Evolutionary conservation across 108 stramenopile species (phyloP).

Genomic region (Tribonema minus): DNA sequence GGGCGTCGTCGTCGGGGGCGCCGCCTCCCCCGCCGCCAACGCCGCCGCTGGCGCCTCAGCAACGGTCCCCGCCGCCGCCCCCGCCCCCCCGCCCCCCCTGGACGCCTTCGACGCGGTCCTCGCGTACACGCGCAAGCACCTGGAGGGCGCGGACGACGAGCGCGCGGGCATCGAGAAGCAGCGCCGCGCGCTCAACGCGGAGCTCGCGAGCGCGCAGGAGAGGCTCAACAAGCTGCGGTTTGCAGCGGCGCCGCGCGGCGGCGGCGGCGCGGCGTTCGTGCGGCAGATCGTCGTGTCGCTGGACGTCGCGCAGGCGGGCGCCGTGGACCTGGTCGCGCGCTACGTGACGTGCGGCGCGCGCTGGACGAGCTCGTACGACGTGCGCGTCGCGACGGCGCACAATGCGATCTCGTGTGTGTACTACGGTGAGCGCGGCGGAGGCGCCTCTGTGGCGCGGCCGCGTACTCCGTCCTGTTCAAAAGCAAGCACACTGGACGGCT

Average conservation of each 20-base stretch:
- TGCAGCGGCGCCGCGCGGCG: background rate
- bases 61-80: too few species aligned
- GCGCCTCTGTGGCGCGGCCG: too few species aligned
- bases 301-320: background rate
- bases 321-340: background rate
- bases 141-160: background rate
- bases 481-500: too few species aligned
- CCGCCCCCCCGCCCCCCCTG: too few species aligned
- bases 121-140: background rate
- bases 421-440: slow-evolving; percentile 5
- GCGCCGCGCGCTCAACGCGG: background rate
- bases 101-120: background rate
- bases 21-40: too few species aligned
- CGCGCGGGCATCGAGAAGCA: background rate
- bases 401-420: slow-evolving; percentile 10
- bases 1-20: too few species aligned
- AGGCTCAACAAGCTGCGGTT: background rate
- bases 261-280: background rate
- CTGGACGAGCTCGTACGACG: slow-evolving; percentile 14
- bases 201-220: too few species aligned
- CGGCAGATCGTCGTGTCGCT: background rate
- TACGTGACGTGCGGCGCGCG: slow-evolving; percentile 12
- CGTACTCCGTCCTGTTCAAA: too few species aligned
- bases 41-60: too few species aligned
- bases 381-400: slow-evolving; percentile 1